Evolutionary conservation across 2,329 filamentous ascomycete species (phyloP), one percentile per base, ranked within the genome.

Genomic region (Aspergillus sp.): DNA sequence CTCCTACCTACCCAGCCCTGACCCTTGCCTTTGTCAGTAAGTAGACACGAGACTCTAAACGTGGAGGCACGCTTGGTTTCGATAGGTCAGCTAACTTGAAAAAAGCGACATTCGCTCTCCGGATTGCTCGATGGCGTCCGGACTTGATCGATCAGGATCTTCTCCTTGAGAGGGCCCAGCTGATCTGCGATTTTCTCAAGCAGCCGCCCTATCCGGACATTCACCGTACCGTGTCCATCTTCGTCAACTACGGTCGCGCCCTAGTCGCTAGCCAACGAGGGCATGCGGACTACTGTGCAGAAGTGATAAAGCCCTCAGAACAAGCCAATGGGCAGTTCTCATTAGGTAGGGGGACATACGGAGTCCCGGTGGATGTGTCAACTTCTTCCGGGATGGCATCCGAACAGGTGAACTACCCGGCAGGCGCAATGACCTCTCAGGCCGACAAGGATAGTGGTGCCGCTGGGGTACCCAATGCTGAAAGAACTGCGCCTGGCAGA

Each of bases 181-280:
- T 64, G 45, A 73, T 75, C 25, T 70, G 72, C 47, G 73, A 74
- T 45, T 73, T 74, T 53, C 61, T 75, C 17, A 75, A 73, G 50
- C 71, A 73, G 36, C 73, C 73, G 15, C 73, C 73, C 0, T 75
- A 75, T 51, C 73, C 73, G n/a, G 73, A 75, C 30, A 74, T 75
- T n/a, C 73, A 75, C 58, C 70, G 73, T 28, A 75, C 73, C 4
- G 73, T 75, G 25, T 75, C 73, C 25, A 73, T 75, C 54, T 75
- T 75, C 49, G 71, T 74, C 43, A 74, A 73, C 57, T 75, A 75
- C 39, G 73, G 70, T 36, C 67, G 73, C 17, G 72, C 72, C 8
- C 62, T 75, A 23, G 70, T 75, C 49, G 69, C 72, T 38, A 55
- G 53, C 41, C 53, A 55, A 45, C 53, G 53, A 8, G 39, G 25